Base-by-base conservation (phyloP, 176 grass and related monocot genomes). In the Oropetium thomaeum region DNA sequence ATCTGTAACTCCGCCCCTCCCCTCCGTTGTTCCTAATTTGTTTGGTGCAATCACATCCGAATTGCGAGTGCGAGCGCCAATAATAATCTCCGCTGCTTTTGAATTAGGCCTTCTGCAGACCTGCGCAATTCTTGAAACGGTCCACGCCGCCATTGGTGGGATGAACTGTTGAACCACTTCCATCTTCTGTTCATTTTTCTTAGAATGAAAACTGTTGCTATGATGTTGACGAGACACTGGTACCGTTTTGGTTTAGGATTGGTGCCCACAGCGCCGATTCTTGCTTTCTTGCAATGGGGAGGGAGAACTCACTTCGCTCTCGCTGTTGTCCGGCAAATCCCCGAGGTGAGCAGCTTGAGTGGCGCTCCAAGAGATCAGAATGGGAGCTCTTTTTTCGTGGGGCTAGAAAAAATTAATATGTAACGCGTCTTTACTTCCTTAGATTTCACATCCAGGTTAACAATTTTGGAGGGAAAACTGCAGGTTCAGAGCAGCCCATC, bases 271-370 rank as follows among this genome's bases (percentile, higher is more conserved):
- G 13, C 79, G 34, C 79, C 81, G 40, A 39, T 94, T 52, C 75
- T 92, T 55, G 47, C 90, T 10, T 86, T 98, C 69, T 40, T 98
- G 81, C 95, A 94, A 69, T 98, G 95, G 91, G 86, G 96, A 54
- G 91, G 95, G 74, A 87, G 96, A 79, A 94, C 86, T 62, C 91
- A 98, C 76, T 98, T 98, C 75, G 66, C 94, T 38, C 76, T 98
- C 13, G 96, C 89, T 70, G 48, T 98, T 55, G 75, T 98, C 48
- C 79, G 87, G 54, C 88, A 90, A 81, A 90, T 94, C 38, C 75
- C 87, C 3, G 86, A 92, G 35, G 91, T 90, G 75, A 66, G 59
- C 67, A 33, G 29, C 51, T 48, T 70, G 20, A 30, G 29, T 76
- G n/a, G 47, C 22, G 13, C 41, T 65, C 5, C 8, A 57, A 55